Conservation (phyloP, 805 yeast species). For the Suhomyces sp. region DNA sequence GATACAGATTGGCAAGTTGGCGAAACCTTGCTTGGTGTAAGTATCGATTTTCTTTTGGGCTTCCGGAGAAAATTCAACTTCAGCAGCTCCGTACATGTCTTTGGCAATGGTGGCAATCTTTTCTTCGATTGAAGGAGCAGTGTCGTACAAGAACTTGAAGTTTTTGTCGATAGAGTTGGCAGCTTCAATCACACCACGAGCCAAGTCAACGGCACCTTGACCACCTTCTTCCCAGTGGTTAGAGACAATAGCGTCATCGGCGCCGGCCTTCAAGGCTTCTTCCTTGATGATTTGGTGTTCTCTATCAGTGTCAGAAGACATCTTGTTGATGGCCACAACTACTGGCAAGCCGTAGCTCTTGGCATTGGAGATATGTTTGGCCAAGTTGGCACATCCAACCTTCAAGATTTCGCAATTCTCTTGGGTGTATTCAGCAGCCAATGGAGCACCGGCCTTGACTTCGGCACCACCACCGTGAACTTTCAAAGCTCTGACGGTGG, state of each 20-base stretch:
- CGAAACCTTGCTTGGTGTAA: constrained; percentile 85
- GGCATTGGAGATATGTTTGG: constrained; percentile 74
- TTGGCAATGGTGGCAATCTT: constrained; percentile 66
- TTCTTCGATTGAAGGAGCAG: constrained; percentile 60
- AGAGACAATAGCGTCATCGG: constrained; percentile 71
- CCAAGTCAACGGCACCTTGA: constrained; percentile 71
- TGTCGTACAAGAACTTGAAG: constrained; percentile 57
- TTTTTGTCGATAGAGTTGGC: constrained; percentile 45
- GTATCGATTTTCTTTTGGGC: constrained; percentile 79
- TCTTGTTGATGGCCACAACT: constrained; percentile 77
- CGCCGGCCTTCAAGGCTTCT: constrained; percentile 74
- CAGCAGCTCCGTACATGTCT: constrained; percentile 82
- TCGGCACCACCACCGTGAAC: constrained; percentile 89
- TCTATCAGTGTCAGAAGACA: constrained; percentile 66
- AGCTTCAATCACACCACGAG: constrained; percentile 65
- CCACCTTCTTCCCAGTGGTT: constrained; percentile 92
- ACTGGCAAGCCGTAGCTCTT: constrained; percentile 72
- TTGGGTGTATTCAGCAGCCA: constrained; percentile 67
- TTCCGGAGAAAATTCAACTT: constrained; percentile 74
- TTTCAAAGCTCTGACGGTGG: constrained; percentile 80
- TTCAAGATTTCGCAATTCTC: constrained; percentile 69
- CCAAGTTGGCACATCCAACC: constrained; percentile 71
- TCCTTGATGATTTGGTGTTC: constrained; percentile 69
- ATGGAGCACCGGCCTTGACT: constrained; percentile 79
- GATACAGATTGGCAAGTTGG: constrained; percentile 88